Evolutionary conservation across 306 rosid species (phyloP).

Genomic region (Casuarina equisetifolia): DNA sequence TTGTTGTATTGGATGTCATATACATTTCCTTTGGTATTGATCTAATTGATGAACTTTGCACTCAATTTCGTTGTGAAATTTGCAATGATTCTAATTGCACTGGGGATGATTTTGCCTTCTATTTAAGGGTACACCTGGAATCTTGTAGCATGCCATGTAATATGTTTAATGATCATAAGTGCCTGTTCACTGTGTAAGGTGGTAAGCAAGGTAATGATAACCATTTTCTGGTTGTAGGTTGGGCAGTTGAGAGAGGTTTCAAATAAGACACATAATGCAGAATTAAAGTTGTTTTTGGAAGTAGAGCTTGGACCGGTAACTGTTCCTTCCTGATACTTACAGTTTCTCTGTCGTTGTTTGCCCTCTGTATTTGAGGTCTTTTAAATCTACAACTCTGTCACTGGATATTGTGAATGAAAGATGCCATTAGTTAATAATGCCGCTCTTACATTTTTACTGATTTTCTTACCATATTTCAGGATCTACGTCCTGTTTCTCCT

Average conservation of each 20-base stretch:
- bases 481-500: conserved; percentile 62
- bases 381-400: background rate
- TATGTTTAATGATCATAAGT: background rate
- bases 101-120: background rate
- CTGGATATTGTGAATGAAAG: background rate
- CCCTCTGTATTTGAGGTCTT: conserved; percentile 25
- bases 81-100: background rate
- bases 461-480: conserved; percentile 47
- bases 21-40: background rate
- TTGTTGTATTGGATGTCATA: background rate
- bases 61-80: background rate
- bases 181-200: background rate
- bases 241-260: conserved; percentile 78
- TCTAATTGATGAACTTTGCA: background rate
- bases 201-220: conserved; percentile 3
- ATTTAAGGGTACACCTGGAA: background rate
- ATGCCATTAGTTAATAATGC: background rate
- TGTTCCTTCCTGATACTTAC: conserved; percentile 17
- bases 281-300: conserved; percentile 82
- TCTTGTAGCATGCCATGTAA: background rate
- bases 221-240: conserved; percentile 52
- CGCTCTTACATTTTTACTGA: background rate
- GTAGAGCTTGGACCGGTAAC: conserved; percentile 72
- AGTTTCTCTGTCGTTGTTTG: conserved; percentile 9
- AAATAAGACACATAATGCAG: conserved; percentile 66